These are phyloP conservation scores for Salvia rosmarinus DNA, from an alignment of 257 asterid genomes.

Conservation along the genomic window DNA sequence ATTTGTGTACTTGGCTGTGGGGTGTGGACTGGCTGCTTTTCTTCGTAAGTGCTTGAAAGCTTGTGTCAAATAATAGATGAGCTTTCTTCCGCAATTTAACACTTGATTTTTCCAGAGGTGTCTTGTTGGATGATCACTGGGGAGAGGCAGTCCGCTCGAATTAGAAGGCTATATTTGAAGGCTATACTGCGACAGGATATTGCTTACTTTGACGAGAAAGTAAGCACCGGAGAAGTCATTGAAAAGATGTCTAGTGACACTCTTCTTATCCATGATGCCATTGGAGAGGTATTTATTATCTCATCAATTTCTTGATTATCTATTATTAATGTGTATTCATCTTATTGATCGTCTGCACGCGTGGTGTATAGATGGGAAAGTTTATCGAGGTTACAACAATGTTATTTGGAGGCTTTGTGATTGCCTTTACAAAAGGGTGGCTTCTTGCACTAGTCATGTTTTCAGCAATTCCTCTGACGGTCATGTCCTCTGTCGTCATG, in stretches of 20 bases:
- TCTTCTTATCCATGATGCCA: slow-evolving; percentile 54
- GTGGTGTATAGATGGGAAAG: slow-evolving; percentile 43
- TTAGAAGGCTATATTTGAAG: slow-evolving; percentile 46
- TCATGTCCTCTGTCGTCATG: slow-evolving; percentile 32
- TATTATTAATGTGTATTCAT: not conserved
- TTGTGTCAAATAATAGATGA: not conserved
- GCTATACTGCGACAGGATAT: slow-evolving; percentile 58
- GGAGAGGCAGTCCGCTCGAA: slow-evolving; percentile 59
- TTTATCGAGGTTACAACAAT: slow-evolving; percentile 40
- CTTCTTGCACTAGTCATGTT: slow-evolving; percentile 48
- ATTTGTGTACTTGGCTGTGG: slow-evolving; percentile 49
- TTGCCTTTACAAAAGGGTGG: slow-evolving; percentile 52
- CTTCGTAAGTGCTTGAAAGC: slow-evolving; percentile 47
- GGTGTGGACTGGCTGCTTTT: slow-evolving; percentile 56
- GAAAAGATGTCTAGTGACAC: slow-evolving; percentile 53
- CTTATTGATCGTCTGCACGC: slow-evolving; percentile 9
- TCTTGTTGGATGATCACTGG: slow-evolving; percentile 62
- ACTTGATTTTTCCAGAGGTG: slow-evolving; percentile 46
- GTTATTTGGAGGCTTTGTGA: slow-evolving; percentile 42
- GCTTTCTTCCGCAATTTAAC: not conserved
- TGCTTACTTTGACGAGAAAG: slow-evolving; percentile 58
- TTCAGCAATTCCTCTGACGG: slow-evolving; percentile 36
- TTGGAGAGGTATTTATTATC: slow-evolving; percentile 49
- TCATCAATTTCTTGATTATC: not conserved
- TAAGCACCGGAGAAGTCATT: slow-evolving; percentile 52